Base-by-base conservation (phyloP, 108 stramenopile genomes). In the Skeletonema tropicum region DNA sequence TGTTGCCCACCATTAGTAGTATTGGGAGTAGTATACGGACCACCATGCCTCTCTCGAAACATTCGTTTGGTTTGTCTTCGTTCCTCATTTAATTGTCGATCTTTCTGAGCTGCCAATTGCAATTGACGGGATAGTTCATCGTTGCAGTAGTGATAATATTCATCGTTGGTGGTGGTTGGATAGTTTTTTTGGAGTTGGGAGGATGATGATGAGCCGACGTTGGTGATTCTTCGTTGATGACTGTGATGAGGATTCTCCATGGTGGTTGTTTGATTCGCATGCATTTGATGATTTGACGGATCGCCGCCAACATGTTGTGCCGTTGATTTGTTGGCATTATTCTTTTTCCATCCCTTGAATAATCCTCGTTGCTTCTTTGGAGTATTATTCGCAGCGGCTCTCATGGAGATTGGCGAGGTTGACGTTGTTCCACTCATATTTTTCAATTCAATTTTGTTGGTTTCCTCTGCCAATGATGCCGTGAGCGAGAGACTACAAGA, bases 111-210 rank as follows among this genome's bases (percentile, higher is more conserved):
- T 19, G 70, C 70, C 14, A 71, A 25, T 14, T 36, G 70, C 38
- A 71, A 42, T 41, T 71, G 70, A 30, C 70, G 70, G 15, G 70
- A 58, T 31, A 71, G 29, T 71, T 71, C 58, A 60, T 71, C 70
- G 13, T 71, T 71, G 41, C 41, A 42, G 35, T 71, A 71, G 13
- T 71, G 57, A 8, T 21, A 57, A 36, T 58, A 71, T 60, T 71
- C 70, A 58, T 70, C 31, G 41, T 42, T 42, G 14, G 14, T 15
- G 41, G 41, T 42, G 13, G n/a, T n/a, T 13, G n/a, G 41, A 42
- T 42, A 42, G n/a, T n/a, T n/a, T 42, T 42, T 42, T 15, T 13
- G 6, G 41, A 42, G 41, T 42, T 42, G 41, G 2, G 41, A 3
- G 13, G n/a, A n/a, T n/a, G n/a, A n/a, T n/a, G n/a, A n/a, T n/a